Evolutionary conservation across 768 basidiomycete species (phyloP).

Genomic region (Termitomyces heimii): DNA sequence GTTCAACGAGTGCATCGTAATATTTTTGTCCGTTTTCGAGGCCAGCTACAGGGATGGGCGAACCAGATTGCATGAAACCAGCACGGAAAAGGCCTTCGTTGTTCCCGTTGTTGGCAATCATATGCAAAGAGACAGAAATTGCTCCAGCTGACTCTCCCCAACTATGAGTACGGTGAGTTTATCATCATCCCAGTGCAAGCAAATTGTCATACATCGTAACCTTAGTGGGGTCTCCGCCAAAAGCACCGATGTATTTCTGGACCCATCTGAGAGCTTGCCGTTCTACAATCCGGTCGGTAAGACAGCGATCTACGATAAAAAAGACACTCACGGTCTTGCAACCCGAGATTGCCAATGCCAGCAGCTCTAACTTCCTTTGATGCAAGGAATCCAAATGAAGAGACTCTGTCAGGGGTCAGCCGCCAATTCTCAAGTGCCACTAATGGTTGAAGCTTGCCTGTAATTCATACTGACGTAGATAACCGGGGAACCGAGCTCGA

Average conservation of each 20-base stretch:
- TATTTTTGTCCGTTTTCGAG: constrained; percentile 38
- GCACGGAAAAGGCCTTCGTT: constrained; percentile 43
- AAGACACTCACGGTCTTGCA: constrained; percentile 45
- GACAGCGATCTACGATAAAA: background rate
- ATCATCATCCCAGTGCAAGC: background rate
- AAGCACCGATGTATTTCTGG: constrained; percentile 50
- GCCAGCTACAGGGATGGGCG: constrained; percentile 39
- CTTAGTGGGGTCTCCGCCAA: constrained; percentile 53
- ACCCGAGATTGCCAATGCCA: constrained; percentile 48
- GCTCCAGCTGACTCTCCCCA: constrained; percentile 58
- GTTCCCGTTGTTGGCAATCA: constrained; percentile 39
- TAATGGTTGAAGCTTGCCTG: constrained; percentile 14
- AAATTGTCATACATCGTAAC: constrained; percentile 37
- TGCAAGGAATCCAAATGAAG: constrained; percentile 38
- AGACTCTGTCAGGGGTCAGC: background rate
- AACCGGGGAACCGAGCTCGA: constrained; percentile 32
- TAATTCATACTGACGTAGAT: constrained; percentile 54
- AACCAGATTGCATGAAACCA: constrained; percentile 46
- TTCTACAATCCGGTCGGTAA: background rate
- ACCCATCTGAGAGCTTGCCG: constrained; percentile 46
- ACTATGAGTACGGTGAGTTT: constrained; percentile 16
- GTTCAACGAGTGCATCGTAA: constrained; percentile 36
- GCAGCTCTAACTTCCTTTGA: constrained; percentile 37
- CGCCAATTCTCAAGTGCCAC: too few species aligned
- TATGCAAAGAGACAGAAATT: constrained; percentile 43